Base-by-base conservation (phyloP, 2,329 filamentous ascomycete species). In the Claviceps sp. region DNA sequence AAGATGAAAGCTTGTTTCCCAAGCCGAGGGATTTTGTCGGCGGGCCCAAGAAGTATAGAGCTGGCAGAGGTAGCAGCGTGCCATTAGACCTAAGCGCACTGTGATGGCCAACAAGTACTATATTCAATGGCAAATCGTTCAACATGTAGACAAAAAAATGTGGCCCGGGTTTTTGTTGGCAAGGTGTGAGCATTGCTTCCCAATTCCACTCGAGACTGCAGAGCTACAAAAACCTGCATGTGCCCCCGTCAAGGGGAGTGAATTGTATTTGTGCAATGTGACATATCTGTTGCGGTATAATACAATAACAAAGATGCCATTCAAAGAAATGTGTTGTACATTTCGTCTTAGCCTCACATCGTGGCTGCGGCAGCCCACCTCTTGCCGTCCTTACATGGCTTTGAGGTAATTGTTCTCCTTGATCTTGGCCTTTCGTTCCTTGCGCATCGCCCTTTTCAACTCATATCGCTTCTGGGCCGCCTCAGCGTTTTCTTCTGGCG, bases 51-150 rank as follows among this genome's bases (percentile, higher is more conserved):
- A 82, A 80, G 64, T 98, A 97, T 68, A 77, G 91, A 56, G 93
- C 93, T 38, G 93, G 93, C 8, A 79, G 91, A 63, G 91, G 89
- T 36, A 96, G 89, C 70, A 96, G 87, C 72, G 90, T 97, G 58
- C 93, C 93, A 34, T 72, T 97, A 60, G 88, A 97, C 71, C 68
- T 98, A 63, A 80, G 74, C 57, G 73, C 76, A 34, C 54, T 59
- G 47, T 57, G 53, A 44, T 14, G 36, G 8, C 23, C 39, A 37
- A 20, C 20, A 17, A 39, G 22, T 23, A 44, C 42, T 20, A 34
- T 22, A 20, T 11, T 26, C 42, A 29, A 14, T 26, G 22, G 34
- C 20, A 34, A 45, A 45, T 45, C 8, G 39, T 34, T 9, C 37
- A 16, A 8, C 3, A 29, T 40, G 13, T 49, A 42, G 34, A 20